Evolutionary conservation across 2,329 filamentous ascomycete species (phyloP).

Genomic region (Fusarium torulosum): DNA sequence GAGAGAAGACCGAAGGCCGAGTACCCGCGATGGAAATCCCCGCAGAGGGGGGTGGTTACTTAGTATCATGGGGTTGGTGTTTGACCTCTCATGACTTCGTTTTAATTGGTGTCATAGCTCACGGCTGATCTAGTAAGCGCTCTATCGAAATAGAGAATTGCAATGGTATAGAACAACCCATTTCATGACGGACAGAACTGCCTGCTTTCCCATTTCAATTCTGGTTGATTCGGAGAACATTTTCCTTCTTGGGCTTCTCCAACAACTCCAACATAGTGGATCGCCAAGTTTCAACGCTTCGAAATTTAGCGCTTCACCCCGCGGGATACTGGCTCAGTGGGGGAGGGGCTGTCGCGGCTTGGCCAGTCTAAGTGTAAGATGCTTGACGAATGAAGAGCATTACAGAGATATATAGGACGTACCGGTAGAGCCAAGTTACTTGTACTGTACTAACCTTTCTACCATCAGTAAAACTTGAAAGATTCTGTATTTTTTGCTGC

Average conservation of each 20-base stretch:
- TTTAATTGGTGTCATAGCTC: background rate
- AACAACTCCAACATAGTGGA: constrained; percentile 33
- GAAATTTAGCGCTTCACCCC: constrained; percentile 30
- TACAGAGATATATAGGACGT: too few relatives aligned
- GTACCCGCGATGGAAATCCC: constrained; percentile 13
- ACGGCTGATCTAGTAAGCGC: background rate
- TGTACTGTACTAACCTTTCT: background rate
- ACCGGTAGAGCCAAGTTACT: background rate
- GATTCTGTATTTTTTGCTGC: constrained; percentile 16
- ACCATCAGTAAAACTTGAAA: too few relatives aligned
- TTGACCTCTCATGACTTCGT: background rate
- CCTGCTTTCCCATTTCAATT: background rate
- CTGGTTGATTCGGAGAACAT: constrained; percentile 16
- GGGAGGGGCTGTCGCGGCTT: constrained; percentile 6
- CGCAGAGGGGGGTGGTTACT: constrained; percentile 18
- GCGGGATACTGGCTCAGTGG: constrained; percentile 32
- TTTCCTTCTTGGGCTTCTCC: constrained; percentile 33
- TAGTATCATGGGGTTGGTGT: constrained; percentile 11
- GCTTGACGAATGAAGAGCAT: background rate
- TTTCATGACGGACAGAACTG: background rate
- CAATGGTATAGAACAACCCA: background rate
- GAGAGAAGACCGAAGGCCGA: constrained; percentile 34
- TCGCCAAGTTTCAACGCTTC: constrained; percentile 9
- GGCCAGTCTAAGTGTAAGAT: background rate
- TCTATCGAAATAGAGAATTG: background rate